A percentile compares a stretch with the other conserved stretches of the same genome.
Conservation (phyloP, 2,329 filamentous ascomycete species). For the Celoporthe dispersa region DNA sequence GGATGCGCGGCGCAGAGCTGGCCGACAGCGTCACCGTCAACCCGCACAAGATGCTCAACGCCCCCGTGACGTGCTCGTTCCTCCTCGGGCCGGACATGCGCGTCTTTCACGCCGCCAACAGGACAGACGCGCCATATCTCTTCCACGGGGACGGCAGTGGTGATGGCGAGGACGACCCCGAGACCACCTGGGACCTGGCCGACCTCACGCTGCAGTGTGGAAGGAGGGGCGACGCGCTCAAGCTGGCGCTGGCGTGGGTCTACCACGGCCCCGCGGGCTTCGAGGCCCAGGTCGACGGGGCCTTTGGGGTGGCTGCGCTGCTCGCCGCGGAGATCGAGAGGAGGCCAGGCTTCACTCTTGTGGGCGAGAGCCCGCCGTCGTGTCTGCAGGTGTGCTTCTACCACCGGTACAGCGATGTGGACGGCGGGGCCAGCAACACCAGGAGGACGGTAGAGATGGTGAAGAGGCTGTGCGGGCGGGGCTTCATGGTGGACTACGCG, state of each 20-base stretch:
- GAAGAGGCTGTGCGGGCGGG: slow-evolving; percentile 50
- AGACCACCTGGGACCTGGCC: slow-evolving; percentile 83
- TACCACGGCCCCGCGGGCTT: slow-evolving; percentile 85
- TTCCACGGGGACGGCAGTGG: slow-evolving; percentile 65
- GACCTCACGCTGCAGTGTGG: slow-evolving; percentile 95
- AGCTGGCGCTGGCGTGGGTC: slow-evolving; percentile 85
- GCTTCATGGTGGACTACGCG: slow-evolving; percentile 67
- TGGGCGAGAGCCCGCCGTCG: slow-evolving; percentile 77
- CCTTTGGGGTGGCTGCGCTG: slow-evolving; percentile 72
- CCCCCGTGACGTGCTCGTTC: slow-evolving; percentile 89
- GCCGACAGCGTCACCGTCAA: slow-evolving; percentile 87
- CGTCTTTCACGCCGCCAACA: slow-evolving; percentile 83
- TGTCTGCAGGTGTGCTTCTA: slow-evolving; percentile 97
- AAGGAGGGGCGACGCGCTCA: slow-evolving; percentile 81
- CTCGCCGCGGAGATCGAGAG: slow-evolving; percentile 64
- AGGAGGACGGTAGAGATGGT: slow-evolving; percentile 54
- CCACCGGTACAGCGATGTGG: slow-evolving; percentile 60
- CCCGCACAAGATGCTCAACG: slow-evolving; percentile 96
- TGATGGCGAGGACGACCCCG: slow-evolving; percentile 35
- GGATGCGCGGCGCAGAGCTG: slow-evolving; percentile 69
- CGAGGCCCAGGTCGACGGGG: slow-evolving; percentile 68
- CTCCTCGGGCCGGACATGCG: slow-evolving; percentile 77
- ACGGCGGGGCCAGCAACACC: slow-evolving; percentile 51
- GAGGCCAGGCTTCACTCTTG: slow-evolving; percentile 67
- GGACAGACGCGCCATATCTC: slow-evolving; percentile 82